Evolutionary conservation across 2,329 filamentous ascomycete genomes (phyloP).

Genomic region (Botrytis tulipae): DNA sequence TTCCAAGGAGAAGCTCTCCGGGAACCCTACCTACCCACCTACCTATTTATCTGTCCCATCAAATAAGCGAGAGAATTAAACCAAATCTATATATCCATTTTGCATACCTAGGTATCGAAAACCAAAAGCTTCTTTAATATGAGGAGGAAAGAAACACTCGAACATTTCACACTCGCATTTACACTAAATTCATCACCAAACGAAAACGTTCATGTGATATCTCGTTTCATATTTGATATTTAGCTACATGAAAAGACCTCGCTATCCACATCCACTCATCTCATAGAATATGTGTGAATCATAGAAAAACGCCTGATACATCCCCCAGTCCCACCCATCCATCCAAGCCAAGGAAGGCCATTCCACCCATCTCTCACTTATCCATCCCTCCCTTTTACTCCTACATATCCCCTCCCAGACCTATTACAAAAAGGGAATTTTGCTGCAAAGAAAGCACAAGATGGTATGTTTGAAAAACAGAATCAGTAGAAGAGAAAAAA

Average conservation of each 20-base stretch:
- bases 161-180: background rate
- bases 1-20: background rate
- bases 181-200: background rate
- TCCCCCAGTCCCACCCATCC: background rate
- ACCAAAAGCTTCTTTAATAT: background rate
- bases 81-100: background rate
- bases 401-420: conserved; percentile 3
- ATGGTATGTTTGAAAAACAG: background rate
- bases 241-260: conserved; percentile 1
- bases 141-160: background rate
- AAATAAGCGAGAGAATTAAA: background rate
- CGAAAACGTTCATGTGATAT: background rate
- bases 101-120: background rate
- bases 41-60: background rate
- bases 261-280: background rate
- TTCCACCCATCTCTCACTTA: background rate
- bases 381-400: conserved; percentile 15
- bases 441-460: conserved; percentile 1
- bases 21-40: background rate
- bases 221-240: conserved; percentile 10
- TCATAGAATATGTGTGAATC: conserved; percentile 6
- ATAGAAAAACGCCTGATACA: conserved; percentile 9
- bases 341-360: background rate
- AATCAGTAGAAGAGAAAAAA: conserved; percentile 4
- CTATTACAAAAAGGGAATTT: background rate